Percentiles rank a stretch among this genome's conserved stretches.
Conservation (phyloP, 1,139 yeast genomes). For the Magnusiomyces fungicola region DNA sequence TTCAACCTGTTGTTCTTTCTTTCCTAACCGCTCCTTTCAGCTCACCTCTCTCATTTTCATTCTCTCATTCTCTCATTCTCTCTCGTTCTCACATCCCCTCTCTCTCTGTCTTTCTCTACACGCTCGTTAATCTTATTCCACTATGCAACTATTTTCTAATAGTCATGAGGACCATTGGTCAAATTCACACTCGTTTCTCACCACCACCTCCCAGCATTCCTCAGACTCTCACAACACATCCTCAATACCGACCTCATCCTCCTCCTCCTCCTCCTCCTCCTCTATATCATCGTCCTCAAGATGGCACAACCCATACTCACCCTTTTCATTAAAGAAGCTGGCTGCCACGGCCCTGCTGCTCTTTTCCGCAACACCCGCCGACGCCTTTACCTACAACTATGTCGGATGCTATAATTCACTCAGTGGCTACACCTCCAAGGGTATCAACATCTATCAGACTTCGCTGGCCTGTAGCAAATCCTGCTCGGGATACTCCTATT, state of each 20-base stretch:
- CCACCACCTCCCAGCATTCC: background rate
- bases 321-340: no score
- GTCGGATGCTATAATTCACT: conserved; percentile 2
- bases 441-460: conserved; percentile 7
- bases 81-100: no score
- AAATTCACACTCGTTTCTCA: no score
- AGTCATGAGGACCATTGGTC: no score
- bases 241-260: background rate
- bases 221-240: background rate
- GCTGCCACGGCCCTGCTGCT: no score
- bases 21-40: no score
- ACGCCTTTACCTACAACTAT: background rate
- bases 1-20: no score
- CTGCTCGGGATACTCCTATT: conserved; percentile 20
- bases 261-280: background rate
- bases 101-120: no score
- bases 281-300: background rate
- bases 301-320: background rate
- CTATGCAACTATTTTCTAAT: no score
- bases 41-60: no score
- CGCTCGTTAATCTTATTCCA: no score
- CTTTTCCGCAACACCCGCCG: background rate
- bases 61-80: no score
- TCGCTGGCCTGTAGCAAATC: conserved; percentile 9
- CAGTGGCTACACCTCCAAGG: background rate